Percentiles rank a stretch among this genome's conserved stretches.
Evolutionary conservation across 2,329 filamentous ascomycete species (phyloP).

Genomic region (Dactylellina cionopaga): DNA sequence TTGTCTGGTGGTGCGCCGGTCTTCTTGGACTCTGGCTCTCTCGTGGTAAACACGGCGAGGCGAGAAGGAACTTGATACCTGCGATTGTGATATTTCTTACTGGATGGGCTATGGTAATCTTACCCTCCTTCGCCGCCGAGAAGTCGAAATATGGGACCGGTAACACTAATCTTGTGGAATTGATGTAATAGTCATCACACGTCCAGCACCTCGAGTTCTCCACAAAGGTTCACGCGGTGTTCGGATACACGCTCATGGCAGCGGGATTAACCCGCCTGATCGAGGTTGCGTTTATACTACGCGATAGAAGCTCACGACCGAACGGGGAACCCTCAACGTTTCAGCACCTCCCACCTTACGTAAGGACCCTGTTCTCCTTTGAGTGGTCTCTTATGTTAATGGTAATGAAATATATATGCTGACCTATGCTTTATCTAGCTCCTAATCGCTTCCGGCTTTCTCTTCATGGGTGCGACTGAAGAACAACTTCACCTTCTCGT

Average conservation of each 20-base stretch:
- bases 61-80: conserved; percentile 92
- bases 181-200: conserved; percentile 72
- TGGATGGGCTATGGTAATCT: conserved; percentile 81
- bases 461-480: conserved; percentile 97
- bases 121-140: neutral
- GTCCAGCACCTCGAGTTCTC: conserved; percentile 85
- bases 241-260: conserved; percentile 95
- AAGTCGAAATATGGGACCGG: neutral
- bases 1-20: conserved; percentile 97
- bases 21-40: conserved; percentile 92
- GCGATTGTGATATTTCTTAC: conserved; percentile 90
- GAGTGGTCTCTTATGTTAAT: no score
- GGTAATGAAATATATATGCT: conserved; percentile 5
- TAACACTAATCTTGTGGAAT: conserved; percentile 4
- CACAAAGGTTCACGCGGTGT: conserved; percentile 85
- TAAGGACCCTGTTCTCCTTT: conserved; percentile 69
- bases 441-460: conserved; percentile 87
- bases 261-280: conserved; percentile 85
- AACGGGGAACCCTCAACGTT: conserved; percentile 78
- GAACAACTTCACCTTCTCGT: conserved; percentile 84
- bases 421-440: conserved; percentile 67
- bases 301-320: conserved; percentile 73
- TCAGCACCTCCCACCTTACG: conserved; percentile 76
- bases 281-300: conserved; percentile 87
- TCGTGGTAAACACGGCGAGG: conserved; percentile 79